Percentiles rank a stretch among this genome's conserved stretches.
Evolutionary conservation across 176 grass and related monocot species (phyloP).

Genomic region (Avena insularis): DNA sequence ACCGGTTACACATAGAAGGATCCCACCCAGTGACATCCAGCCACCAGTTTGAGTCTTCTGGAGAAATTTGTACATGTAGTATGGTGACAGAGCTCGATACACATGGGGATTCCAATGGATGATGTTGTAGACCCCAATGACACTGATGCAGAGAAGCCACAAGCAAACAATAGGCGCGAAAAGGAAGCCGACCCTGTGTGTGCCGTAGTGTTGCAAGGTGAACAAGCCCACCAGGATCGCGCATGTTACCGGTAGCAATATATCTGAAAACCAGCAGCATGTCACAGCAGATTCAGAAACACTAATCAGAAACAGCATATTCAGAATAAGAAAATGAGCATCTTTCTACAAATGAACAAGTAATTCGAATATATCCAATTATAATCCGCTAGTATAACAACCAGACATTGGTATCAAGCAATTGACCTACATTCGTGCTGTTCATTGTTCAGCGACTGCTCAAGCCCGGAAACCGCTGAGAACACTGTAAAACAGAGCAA

Average conservation of each 20-base stretch:
- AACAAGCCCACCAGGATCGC: slow-evolving; percentile 84
- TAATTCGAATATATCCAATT: background rate
- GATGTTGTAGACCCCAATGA: slow-evolving; percentile 90
- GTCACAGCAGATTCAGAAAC: background rate
- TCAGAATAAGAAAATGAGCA: slow-evolving; percentile 28
- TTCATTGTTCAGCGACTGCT: slow-evolving; percentile 68
- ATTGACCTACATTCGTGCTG: slow-evolving; percentile 83
- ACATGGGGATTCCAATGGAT: slow-evolving; percentile 85
- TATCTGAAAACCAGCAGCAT: slow-evolving; percentile 64
- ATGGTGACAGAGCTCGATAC: slow-evolving; percentile 75
- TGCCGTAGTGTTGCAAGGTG: slow-evolving; percentile 85
- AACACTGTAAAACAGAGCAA: slow-evolving; percentile 55
- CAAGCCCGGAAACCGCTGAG: slow-evolving; percentile 87
- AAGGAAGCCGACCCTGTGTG: slow-evolving; percentile 77
- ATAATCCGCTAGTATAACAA: background rate
- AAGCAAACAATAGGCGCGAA: slow-evolving; percentile 75
- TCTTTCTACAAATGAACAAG: background rate
- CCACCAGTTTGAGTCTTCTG: slow-evolving; percentile 79
- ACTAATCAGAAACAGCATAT: background rate
- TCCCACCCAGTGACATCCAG: slow-evolving; percentile 93
- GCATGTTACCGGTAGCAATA: slow-evolving; percentile 82
- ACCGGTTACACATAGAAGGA: slow-evolving; percentile 96
- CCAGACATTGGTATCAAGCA: background rate
- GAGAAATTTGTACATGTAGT: slow-evolving; percentile 81
- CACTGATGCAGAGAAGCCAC: slow-evolving; percentile 90